Base-by-base conservation (phyloP, 495 filamentous ascomycete genomes). In the Xylona heveae region DNA sequence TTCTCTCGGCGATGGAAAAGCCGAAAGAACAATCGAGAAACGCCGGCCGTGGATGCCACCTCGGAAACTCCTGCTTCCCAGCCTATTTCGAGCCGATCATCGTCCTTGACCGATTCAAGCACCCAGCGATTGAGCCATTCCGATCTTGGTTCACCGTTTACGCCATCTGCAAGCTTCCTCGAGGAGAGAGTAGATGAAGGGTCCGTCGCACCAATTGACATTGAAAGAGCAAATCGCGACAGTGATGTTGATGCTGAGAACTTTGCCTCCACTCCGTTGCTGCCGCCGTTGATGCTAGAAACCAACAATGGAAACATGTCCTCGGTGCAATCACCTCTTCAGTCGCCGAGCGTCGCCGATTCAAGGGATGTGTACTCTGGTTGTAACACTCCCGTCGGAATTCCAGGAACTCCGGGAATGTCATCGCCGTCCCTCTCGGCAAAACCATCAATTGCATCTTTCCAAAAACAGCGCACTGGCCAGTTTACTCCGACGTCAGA, bases 361-460 rank as follows among this genome's bases (percentile, higher is more conserved):
- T 14, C 54, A 1, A 43, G 46, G 1, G 39, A 34, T 14, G 31
- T 49, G 18, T 48, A 48, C 14, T 57, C 49, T 8, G 37, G 47
- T 7, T 39, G 57, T 24, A 53, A 53, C 17, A 65, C 48, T 13
- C 55, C 50, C 2, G 34, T 39, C 8, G 39, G 38, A n/a, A 51
- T 62, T 21, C 52, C 64, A 10, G 28, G 12, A 12, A 30, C 25
- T 9, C 33, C 33, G 10, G 20, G 18, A 14, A 18, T 17, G 52
- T 8, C 58, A 74, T 79, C 78, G 3, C 82, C 82, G 3, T 74
- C 81, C 0, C 58, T 91, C 18, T 90, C 80, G 34, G 66, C 70
- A 24, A 78, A 74, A 47, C 74, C 78, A 1, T 91, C 82, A 0
- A 45, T 73, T 9, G 69, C 78, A 0, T 91, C 81, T 0, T 75